Conservation (phyloP, 2,329 filamentous ascomycete genomes). For the Diplodia mutila region DNA sequence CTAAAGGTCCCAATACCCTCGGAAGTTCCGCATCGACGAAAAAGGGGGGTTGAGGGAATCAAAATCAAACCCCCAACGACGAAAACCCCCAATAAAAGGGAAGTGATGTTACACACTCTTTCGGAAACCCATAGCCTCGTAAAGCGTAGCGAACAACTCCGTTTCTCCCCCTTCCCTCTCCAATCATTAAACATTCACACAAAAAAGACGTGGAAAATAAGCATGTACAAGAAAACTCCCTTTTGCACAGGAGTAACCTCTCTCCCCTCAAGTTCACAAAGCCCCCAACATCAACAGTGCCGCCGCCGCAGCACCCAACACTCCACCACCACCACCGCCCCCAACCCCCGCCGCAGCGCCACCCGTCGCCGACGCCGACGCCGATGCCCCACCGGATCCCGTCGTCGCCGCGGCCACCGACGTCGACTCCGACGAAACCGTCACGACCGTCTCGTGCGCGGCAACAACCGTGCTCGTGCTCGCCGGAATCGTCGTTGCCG, state of each 20-base stretch:
- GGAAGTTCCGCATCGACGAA: background rate
- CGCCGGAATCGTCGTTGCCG: slow-evolving; percentile 33
- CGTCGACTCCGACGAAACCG: background rate
- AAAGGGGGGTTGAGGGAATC: background rate
- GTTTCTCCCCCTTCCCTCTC: background rate
- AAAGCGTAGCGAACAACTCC: too few relatives aligned
- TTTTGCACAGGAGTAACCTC: background rate
- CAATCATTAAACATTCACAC: slow-evolving; percentile 16
- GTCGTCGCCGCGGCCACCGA: slow-evolving; percentile 25
- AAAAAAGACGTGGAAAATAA: background rate
- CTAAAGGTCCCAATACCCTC: background rate
- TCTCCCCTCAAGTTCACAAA: background rate
- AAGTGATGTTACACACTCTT: too few relatives aligned
- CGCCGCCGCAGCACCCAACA: background rate
- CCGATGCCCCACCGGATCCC: slow-evolving; percentile 19
- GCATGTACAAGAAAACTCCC: background rate
- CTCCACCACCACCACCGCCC: background rate
- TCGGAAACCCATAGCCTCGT: too few relatives aligned
- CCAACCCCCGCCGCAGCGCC: background rate
- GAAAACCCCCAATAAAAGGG: too few relatives aligned
- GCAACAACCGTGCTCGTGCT: slow-evolving; percentile 32
- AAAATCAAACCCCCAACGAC: background rate
- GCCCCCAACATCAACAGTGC: background rate
- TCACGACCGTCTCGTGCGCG: slow-evolving; percentile 29
- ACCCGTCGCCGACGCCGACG: background rate